Base-by-base conservation (phyloP, 768 basidiomycete species). In the Podaxis sp. region DNA sequence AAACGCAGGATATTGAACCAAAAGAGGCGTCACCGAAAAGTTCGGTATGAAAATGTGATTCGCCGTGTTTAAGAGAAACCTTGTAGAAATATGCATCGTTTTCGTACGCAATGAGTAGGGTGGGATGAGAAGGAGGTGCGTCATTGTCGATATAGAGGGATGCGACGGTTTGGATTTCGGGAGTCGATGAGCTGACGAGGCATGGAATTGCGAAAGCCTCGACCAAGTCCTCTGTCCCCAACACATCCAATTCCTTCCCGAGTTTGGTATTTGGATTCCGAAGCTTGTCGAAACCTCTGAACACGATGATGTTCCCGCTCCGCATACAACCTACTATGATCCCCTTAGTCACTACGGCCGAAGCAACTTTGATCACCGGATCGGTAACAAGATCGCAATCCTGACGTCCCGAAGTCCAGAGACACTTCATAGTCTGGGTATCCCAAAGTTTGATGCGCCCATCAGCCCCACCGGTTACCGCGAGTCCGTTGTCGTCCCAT, bases 391-490 rank as follows among this genome's bases (percentile, higher is more conserved):
- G 70, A 11, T 71, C 70, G 36, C 68, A 65, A 1, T 64, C 60
- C 17, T 76, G 75, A 24, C 67, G 69, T 17, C 78, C 73, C 19
- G 86, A 90, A 1, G 85, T 81, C 91, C 90, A 93, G 22, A 88
- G 56, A 63, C 86, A 87, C n/a, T 64, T 66, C 13, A 85, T 71
- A 3, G 74, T 74, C 65, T 79, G 83, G 15, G 80, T 74, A 61
- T 88, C 82, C 93, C 93, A 94, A 2, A 94, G 64, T 70, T 93
- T 94, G 66, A 91, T 80, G 24, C 76, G 73, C 0, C 90, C 90
- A 66, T 93, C 90, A 1, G 75, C 69, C 4, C 83, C 85, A 1
- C 76, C 86, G 4, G 86, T 88, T 40, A 85, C 72, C 6, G 64
- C 66, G 41, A 85, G 79, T 15, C 66, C 61, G 29, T 27, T 70